Conservation (phyloP, 2,329 filamentous ascomycete species). For the Sporothrix sp. region DNA sequence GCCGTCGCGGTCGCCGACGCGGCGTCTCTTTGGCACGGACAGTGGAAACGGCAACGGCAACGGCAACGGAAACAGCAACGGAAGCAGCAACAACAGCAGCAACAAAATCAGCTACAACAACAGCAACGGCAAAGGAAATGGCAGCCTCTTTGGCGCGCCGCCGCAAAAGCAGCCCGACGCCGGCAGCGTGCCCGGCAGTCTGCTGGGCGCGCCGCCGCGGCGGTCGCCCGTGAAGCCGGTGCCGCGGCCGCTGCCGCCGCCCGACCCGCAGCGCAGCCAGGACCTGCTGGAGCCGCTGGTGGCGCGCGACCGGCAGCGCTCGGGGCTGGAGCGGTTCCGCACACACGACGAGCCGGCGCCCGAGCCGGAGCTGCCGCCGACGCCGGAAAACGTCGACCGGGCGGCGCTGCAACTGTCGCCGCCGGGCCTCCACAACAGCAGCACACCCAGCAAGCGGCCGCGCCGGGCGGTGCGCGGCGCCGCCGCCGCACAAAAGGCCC, state of each 20-base stretch:
- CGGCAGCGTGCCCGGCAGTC: conserved; percentile 20
- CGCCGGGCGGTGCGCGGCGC: conserved; percentile 27
- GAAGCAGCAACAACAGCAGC: too few species aligned
- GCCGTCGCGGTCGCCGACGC: conserved; percentile 21
- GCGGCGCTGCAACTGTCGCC: conserved; percentile 45
- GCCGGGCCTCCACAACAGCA: conserved; percentile 46
- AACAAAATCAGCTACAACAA: too few species aligned
- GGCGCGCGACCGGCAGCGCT: conserved; percentile 28
- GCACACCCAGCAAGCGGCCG: conserved; percentile 39
- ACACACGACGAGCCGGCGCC: conserved; percentile 24
- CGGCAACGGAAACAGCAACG: too few species aligned
- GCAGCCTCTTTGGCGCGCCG: neutral
- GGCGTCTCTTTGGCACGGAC: conserved; percentile 16
- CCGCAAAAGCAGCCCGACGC: conserved; percentile 18
- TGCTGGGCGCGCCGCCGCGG: conserved; percentile 28
- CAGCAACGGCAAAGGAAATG: neutral
- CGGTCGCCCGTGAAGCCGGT: conserved; percentile 34
- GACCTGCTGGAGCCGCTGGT: conserved; percentile 35
- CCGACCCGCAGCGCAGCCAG: conserved; percentile 32
- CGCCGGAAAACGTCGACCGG: conserved; percentile 40
- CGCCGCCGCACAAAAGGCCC: neutral
- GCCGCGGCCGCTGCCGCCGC: conserved; percentile 38
- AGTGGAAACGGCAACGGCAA: neutral
- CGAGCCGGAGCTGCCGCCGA: conserved; percentile 57
- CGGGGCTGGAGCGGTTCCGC: conserved; percentile 27